phyloP scores from a whole-genome alignment of 2,329 filamentous ascomycete species.

The Cladophialophora bantiana region DNA sequence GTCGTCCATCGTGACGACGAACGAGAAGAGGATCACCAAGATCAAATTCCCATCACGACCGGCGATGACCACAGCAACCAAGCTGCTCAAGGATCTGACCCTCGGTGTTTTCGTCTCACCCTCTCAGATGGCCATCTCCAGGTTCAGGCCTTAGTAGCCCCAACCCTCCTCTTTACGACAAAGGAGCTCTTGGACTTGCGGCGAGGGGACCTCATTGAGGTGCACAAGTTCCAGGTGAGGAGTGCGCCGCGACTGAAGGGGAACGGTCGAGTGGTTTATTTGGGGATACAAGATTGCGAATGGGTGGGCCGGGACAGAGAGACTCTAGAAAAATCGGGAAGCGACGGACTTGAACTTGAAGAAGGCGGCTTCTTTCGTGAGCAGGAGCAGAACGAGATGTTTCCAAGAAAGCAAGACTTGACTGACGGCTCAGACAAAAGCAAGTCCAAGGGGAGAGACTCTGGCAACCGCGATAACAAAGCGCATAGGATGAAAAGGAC shows the following conservation, averaged over 20 bases:
- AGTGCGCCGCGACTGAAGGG: conserved; percentile 37
- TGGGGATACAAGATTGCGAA: conserved; percentile 41
- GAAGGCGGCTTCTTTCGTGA: conserved; percentile 31
- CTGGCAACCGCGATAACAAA: background rate
- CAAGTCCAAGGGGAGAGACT: conserved; percentile 2
- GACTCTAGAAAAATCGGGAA: background rate
- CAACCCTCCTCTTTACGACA: conserved; percentile 22
- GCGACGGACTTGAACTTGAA: conserved; percentile 14
- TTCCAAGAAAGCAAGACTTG: conserved; percentile 4
- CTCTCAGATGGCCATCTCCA: conserved; percentile 43
- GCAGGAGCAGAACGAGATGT: conserved; percentile 13
- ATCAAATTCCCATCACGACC: conserved; percentile 11
- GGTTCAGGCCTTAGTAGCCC: conserved; percentile 43
- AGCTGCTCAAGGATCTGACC: background rate
- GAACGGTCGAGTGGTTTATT: conserved; percentile 38
- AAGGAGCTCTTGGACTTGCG: conserved; percentile 22
- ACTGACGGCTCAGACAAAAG: background rate
- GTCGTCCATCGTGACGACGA: conserved; percentile 3
- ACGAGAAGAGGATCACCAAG: background rate
- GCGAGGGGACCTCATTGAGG: conserved; percentile 37
- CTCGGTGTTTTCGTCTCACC: conserved; percentile 19
- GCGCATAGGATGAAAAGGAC: background rate
- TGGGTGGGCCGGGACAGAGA: conserved; percentile 24
- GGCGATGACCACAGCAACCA: conserved; percentile 12
- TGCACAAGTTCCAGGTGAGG: conserved; percentile 40